These are phyloP conservation scores for Naematelia encephala DNA, from an alignment of 768 basidiomycete genomes.

Conservation along the genomic window DNA sequence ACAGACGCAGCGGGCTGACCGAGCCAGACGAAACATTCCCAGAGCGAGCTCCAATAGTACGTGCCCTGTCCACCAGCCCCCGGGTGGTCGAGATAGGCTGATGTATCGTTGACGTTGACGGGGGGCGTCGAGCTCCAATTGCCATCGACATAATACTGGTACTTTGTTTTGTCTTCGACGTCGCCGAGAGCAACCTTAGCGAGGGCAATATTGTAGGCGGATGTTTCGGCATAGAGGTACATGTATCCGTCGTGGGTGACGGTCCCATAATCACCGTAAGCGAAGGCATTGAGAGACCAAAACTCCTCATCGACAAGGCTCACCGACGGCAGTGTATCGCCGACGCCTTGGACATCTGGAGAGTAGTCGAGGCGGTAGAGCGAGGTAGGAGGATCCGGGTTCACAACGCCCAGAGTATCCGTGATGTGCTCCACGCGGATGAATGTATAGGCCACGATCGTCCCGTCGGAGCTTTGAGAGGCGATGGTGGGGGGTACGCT, in stretches of 20 bases:
- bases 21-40: constrained; percentile 9
- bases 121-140: not conserved
- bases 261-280: constrained; percentile 8
- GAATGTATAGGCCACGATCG: constrained; percentile 10
- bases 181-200: constrained; percentile 3
- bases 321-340: constrained; percentile 7
- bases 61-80: constrained; percentile 11
- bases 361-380: constrained; percentile 8
- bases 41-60: constrained; percentile 6
- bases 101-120: constrained; percentile 3
- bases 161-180: constrained; percentile 2
- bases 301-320: constrained; percentile 9
- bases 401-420: not conserved
- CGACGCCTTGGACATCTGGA: not conserved
- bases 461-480: constrained; percentile 1
- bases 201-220: not conserved
- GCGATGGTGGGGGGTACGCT: not conserved
- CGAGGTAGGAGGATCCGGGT: not conserved
- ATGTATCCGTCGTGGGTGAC: constrained; percentile 1
- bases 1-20: constrained; percentile 1
- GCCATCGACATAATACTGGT: constrained; percentile 7
- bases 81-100: constrained; percentile 1
- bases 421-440: constrained; percentile 9
- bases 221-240: constrained; percentile 7
- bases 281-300: not conserved